These are phyloP conservation scores for Coemansia sp. DNA, from an alignment of 192 early-diverging fungal species.

Conservation along the genomic window DNA sequence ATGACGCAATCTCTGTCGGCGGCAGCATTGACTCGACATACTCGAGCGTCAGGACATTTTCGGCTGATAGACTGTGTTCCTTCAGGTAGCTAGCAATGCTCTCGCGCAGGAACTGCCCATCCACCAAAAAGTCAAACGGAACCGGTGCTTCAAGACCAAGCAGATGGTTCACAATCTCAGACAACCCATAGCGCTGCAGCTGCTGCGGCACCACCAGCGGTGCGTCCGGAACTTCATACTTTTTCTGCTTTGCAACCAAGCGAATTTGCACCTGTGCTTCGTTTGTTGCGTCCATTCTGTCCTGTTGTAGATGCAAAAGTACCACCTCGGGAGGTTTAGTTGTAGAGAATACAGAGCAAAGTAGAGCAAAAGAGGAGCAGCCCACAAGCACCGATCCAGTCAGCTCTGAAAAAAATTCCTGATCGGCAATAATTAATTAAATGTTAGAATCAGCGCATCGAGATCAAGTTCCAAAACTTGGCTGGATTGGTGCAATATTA, in stretches of 20 bases:
- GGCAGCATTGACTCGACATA: conserved; percentile 92
- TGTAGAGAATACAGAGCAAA: background rate
- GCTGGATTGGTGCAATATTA: background rate
- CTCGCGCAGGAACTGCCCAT: conserved; percentile 84
- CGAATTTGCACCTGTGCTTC: conserved; percentile 79
- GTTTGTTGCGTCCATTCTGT: conserved; percentile 34
- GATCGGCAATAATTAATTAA: background rate
- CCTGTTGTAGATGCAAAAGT: background rate
- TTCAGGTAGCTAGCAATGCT: conserved; percentile 75
- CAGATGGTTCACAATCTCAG: conserved; percentile 93
- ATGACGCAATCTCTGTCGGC: conserved; percentile 73
- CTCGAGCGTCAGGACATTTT: conserved; percentile 84
- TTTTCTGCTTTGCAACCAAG: conserved; percentile 71
- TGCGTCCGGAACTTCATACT: conserved; percentile 78
- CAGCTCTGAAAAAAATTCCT: background rate
- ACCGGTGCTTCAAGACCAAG: conserved; percentile 62
- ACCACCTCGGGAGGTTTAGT: background rate
- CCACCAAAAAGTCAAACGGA: conserved; percentile 92
- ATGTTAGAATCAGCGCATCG: background rate
- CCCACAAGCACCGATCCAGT: background rate
- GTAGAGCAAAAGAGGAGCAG: background rate
- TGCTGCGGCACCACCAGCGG: conserved; percentile 84
- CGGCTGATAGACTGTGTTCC: conserved; percentile 55
- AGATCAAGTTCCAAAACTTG: background rate
- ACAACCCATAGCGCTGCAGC: conserved; percentile 84